Base-by-base conservation (phyloP, 108 stramenopile species). In the Nannochloropsis oceanica region DNA sequence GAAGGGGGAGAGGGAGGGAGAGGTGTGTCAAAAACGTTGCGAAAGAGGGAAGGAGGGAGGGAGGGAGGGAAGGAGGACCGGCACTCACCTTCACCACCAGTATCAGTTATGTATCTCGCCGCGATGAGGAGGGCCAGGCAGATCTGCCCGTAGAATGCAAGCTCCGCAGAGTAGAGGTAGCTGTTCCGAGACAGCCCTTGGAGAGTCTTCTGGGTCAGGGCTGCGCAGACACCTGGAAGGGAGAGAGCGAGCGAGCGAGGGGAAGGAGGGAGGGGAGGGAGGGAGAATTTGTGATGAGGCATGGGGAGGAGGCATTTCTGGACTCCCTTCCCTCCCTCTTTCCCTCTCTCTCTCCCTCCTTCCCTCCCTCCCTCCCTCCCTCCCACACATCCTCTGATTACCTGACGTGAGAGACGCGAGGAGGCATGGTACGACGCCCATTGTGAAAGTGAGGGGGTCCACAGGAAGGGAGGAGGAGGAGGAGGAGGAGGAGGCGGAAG, bases 201-300 rank as follows among this genome's bases (percentile, higher is more conserved):
- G 79, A 98, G 84, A 84, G 91, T 94, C 80, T 93, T 92, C 90
- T 98, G 97, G 18, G 95, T 94, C 14, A 97, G 80, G 42, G 97
- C 96, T 12, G 95, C 96, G 11, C 94, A 91, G 14, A 97, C 85
- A 0, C 97, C 97, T 18, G 94, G 94, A 42, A 97, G 92, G 95
- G 92, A 79, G 94, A 93, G 22, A 95, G 96, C 5, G 92, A 81
- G 83, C 95, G 14, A n/a, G 90, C 86, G 12, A 85, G 88, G 12
- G 85, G 20, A 9, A 90, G 82, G 12, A 88, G 90, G 26, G 84
- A 85, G 13, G n/a, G 22, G 9, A 8, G 42, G 81, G 43, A 18
- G 46, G 18, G 25, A 12, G 27, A 5, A 26, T 26, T 20, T 24
- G 20, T 42, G 82, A 82, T 83, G 26, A 86, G 83, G 5, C 82